Evolutionary conservation across 176 grass and related monocot genomes (phyloP).

Genomic region (Hsuehochloa calcarea): DNA sequence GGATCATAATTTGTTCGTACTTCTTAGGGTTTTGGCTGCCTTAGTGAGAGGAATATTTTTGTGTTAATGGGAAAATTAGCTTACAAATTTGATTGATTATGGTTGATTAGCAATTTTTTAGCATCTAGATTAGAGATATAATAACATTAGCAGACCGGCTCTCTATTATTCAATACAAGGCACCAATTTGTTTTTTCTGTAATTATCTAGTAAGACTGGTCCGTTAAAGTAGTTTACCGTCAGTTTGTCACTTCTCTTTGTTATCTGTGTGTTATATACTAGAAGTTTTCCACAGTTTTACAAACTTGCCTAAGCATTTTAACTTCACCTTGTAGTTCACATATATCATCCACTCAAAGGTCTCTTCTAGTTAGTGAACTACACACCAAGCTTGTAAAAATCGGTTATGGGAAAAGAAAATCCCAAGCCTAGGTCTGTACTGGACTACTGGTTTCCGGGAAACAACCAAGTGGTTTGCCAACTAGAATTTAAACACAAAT

Average conservation of each 20-base stretch:
- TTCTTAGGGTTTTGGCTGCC: background rate
- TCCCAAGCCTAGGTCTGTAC: background rate
- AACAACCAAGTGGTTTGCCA: background rate
- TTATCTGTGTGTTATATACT: background rate
- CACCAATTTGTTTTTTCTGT: background rate
- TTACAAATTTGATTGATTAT: background rate
- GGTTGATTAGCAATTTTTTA: background rate
- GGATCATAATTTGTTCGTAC: background rate
- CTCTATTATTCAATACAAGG: background rate
- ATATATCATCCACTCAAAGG: background rate
- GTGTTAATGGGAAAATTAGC: background rate
- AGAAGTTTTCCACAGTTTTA: background rate
- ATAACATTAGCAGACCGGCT: background rate
- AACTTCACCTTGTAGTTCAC: background rate
- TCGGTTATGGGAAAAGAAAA: background rate
- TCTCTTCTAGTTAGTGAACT: background rate
- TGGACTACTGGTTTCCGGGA: background rate
- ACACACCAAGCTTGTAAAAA: background rate
- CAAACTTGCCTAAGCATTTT: constrained; percentile 2
- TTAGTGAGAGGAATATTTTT: background rate
- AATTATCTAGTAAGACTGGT: background rate
- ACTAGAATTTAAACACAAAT: background rate
- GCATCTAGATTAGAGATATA: background rate
- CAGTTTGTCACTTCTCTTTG: background rate
- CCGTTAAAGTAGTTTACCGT: background rate